Percentiles rank a stretch among this genome's conserved stretches.
phyloP scores from a whole-genome alignment of 495 filamentous ascomycete species.

The Penicillium crystallinum region DNA sequence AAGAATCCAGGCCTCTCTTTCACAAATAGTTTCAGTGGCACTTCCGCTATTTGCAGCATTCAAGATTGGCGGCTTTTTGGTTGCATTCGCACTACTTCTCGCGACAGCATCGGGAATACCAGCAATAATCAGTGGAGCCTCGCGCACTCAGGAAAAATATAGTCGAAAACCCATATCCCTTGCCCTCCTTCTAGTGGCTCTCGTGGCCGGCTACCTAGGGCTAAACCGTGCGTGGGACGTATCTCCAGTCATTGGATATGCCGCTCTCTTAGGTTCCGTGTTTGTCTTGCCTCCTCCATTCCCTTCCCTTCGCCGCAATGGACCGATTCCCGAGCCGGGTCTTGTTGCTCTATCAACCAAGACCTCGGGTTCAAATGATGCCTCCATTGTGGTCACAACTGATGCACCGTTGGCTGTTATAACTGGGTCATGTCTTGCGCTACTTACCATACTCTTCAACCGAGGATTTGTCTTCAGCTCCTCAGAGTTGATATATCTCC shows the following conservation, averaged over 20 bases:
- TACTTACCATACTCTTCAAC: conserved; percentile 19
- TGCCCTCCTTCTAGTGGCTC: conserved; percentile 20
- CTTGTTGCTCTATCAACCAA: conserved; percentile 22
- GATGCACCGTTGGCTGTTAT: conserved; percentile 29
- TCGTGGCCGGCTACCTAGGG: conserved; percentile 30
- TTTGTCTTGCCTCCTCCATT: conserved; percentile 43
- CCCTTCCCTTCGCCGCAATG: conserved; percentile 18
- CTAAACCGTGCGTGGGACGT: conserved; percentile 31
- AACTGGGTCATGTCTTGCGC: conserved; percentile 23
- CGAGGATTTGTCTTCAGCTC: conserved; percentile 17
- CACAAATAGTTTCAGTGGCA: conserved; percentile 33
- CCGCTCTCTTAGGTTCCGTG: conserved; percentile 38
- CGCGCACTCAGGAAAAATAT: conserved; percentile 16
- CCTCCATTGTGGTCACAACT: conserved; percentile 15
- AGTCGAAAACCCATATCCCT: conserved; percentile 28
- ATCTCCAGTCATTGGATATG: conserved; percentile 40
- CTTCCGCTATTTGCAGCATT: conserved; percentile 54
- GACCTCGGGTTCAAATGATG: neutral
- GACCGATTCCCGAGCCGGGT: conserved; percentile 23
- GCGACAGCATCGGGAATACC: conserved; percentile 40
- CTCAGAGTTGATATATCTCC: conserved; percentile 23
- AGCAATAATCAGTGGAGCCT: conserved; percentile 13
- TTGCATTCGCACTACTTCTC: conserved; percentile 46
- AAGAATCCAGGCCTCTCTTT: conserved; percentile 14
- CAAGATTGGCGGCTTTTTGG: conserved; percentile 51